These are phyloP conservation scores for Pleodorina starrii DNA, from an alignment of 139 green algal genomes.

Conservation along the genomic window DNA sequence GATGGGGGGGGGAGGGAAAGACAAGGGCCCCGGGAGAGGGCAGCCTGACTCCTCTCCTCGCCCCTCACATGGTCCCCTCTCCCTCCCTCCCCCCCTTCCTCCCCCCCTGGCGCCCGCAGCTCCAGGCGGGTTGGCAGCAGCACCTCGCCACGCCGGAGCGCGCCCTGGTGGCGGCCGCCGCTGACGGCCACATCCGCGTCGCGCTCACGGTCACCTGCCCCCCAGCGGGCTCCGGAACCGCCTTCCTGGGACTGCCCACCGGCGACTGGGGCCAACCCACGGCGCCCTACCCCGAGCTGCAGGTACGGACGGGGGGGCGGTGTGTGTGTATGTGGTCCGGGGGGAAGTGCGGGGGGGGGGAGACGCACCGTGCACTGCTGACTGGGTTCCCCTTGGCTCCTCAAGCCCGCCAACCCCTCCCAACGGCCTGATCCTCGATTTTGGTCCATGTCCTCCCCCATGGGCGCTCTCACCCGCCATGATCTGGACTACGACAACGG, in stretches of 20 bases:
- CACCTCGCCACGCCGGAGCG: neutral
- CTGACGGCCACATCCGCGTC: neutral
- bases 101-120: neutral
- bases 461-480: too few species aligned
- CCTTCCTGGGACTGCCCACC: too few species aligned
- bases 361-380: too few species aligned
- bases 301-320: slow-evolving; percentile 6
- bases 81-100: neutral
- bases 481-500: too few species aligned
- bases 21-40: too few species aligned
- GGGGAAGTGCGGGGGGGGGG: too few species aligned
- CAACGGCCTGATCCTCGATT: too few species aligned
- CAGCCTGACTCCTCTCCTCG: too few species aligned
- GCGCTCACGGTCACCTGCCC: slow-evolving; percentile 12
- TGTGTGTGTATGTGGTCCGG: neutral
- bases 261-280: slow-evolving; percentile 7
- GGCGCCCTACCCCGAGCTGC: slow-evolving; percentile 35
- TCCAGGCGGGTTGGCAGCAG: neutral
- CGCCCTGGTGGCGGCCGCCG: slow-evolving; percentile 1
- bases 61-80: neutral
- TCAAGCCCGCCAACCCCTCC: too few species aligned
- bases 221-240: neutral
- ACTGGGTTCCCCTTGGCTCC: too few species aligned
- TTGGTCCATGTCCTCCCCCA: too few species aligned
- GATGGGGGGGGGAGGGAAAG: too few species aligned